Percentiles rank a stretch among this genome's conserved stretches.
Evolutionary conservation across 345 rosid genomes (phyloP).

Genomic region (Populus davidiana): DNA sequence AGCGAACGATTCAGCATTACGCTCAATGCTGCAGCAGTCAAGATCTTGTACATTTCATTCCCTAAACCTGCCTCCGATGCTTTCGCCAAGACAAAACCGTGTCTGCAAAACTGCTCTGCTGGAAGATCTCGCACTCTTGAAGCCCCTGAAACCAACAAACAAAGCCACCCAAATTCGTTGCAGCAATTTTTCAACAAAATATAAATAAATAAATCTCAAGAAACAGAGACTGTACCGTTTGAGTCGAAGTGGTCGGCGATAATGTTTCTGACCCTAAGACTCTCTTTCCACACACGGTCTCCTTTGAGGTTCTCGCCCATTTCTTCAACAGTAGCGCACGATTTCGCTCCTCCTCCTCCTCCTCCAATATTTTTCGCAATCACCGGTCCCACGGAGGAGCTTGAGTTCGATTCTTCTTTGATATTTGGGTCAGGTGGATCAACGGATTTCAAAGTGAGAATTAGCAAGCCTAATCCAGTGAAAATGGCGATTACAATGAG

Average conservation of each 20-base stretch:
- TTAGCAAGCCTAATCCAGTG: slow-evolving; percentile 46
- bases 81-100: slow-evolving; percentile 82
- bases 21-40: slow-evolving; percentile 86
- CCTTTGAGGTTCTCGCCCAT: slow-evolving; percentile 77
- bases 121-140: slow-evolving; percentile 63
- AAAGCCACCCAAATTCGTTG: neutral
- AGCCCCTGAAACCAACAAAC: slow-evolving; percentile 50
- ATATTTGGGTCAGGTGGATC: slow-evolving; percentile 38
- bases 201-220: neutral
- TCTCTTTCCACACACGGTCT: slow-evolving; percentile 49
- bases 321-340: slow-evolving; percentile 90
- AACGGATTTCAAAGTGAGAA: slow-evolving; percentile 49
- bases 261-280: slow-evolving; percentile 56
- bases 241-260: slow-evolving; percentile 56
- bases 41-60: slow-evolving; percentile 94
- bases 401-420: neutral
- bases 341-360: slow-evolving; percentile 20
- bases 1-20: slow-evolving; percentile 88
- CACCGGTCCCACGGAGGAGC: slow-evolving; percentile 2
- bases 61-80: slow-evolving; percentile 98
- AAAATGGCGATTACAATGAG: slow-evolving; percentile 37
- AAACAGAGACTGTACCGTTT: slow-evolving; percentile 38
- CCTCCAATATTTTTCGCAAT: neutral
- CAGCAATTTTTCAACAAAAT: neutral
- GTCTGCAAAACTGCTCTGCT: slow-evolving; percentile 76